These are phyloP conservation scores for Rhododendron henanense DNA, from an alignment of 148 eudicot species.

Conservation along the genomic window DNA sequence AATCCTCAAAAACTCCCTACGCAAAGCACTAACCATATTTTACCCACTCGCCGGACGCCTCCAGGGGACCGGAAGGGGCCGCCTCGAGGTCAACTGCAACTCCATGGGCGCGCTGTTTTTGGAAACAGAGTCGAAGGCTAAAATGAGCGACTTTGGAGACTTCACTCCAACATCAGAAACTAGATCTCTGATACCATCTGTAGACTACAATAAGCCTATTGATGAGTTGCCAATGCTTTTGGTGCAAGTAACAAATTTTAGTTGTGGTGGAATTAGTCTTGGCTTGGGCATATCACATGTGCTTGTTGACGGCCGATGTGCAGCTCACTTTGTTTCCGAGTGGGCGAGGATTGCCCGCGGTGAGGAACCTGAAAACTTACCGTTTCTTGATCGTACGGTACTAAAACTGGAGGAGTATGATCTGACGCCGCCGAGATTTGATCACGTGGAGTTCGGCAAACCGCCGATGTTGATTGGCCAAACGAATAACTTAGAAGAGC, in stretches of 20 bases:
- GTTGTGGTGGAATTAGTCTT: conserved; percentile 45
- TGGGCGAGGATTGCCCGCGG: conserved; percentile 49
- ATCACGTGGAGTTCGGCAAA: conserved; percentile 8
- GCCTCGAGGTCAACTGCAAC: too few species aligned
- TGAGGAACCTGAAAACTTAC: conserved; percentile 16
- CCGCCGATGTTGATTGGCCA: conserved; percentile 17
- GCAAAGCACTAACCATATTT: too few species aligned
- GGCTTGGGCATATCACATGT: conserved; percentile 30
- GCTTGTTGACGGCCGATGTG: conserved; percentile 35
- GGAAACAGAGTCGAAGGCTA: too few species aligned
- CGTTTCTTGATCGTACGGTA: conserved; percentile 24
- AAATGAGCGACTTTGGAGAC: too few species aligned
- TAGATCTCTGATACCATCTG: too few species aligned
- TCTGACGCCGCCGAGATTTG: not conserved
- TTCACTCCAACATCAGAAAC: too few species aligned
- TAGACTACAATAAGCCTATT: too few species aligned
- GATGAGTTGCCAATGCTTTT: too few species aligned
- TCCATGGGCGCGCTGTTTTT: too few species aligned
- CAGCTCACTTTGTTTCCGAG: conserved; percentile 28
- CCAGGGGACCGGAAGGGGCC: too few species aligned
- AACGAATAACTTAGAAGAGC: conserved; percentile 8
- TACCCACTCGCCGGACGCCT: too few species aligned
- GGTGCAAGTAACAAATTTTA: conserved; percentile 7
- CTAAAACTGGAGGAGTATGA: conserved; percentile 17
- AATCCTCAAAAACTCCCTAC: too few species aligned